phyloP scores from a whole-genome alignment of 1,284 basidiomycete species.

The Trametes versicolor region DNA sequence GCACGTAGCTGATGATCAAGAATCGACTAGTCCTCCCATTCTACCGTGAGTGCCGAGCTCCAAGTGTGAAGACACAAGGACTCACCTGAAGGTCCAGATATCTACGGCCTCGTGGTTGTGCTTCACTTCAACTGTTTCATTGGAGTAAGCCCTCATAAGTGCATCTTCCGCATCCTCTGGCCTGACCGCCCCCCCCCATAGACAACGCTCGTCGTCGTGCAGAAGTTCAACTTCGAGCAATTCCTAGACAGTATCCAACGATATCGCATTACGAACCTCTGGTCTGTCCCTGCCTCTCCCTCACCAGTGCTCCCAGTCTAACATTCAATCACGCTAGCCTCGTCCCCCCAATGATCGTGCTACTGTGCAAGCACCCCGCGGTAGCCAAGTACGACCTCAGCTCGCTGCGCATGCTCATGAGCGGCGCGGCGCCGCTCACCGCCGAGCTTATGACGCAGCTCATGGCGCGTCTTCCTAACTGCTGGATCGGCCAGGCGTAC shows the following conservation, averaged over 20 bases:
- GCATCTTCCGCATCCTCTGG: not conserved
- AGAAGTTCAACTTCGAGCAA: conserved; percentile 74
- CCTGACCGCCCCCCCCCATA: conserved; percentile 23
- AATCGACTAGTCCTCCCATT: conserved; percentile 42
- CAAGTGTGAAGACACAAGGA: not conserved
- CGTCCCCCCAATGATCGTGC: conserved; percentile 73
- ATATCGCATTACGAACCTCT: conserved; percentile 71
- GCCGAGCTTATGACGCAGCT: conserved; percentile 68
- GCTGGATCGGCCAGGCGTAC: conserved; percentile 73
- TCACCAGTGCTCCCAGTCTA: no score
- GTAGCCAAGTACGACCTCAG: conserved; percentile 74
- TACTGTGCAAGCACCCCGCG: conserved; percentile 71
- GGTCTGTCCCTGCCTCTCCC: conserved; percentile 51
- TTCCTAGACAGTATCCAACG: conserved; percentile 77
- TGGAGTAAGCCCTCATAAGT: conserved; percentile 51
- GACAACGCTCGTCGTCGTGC: conserved; percentile 68
- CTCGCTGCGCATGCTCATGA: conserved; percentile 66
- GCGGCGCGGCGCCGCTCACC: conserved; percentile 80
- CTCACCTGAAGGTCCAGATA: conserved; percentile 53
- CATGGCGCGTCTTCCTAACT: conserved; percentile 62
- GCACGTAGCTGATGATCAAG: not conserved
- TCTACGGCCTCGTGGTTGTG: conserved; percentile 71
- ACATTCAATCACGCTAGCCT: conserved; percentile 51
- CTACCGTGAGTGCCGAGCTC: conserved; percentile 39
- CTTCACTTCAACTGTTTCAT: conserved; percentile 60